These are phyloP conservation scores for Saccharomycopsis hybrid DNA, from an alignment of 1,139 yeast species.

Conservation along the genomic window DNA sequence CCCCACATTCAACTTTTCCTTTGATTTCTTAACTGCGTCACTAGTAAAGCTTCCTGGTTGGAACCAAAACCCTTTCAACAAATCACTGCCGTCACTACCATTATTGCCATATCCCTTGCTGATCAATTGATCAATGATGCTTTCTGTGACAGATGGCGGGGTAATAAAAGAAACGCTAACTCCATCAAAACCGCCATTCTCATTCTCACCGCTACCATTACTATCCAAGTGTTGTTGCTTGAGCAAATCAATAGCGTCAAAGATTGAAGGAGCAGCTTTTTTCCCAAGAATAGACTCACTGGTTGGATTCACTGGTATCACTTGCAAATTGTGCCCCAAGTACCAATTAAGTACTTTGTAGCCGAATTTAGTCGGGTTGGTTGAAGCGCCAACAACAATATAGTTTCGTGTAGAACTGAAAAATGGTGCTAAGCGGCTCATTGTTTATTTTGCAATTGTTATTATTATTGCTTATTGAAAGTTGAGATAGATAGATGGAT, in stretches of 20 bases:
- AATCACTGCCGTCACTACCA: slow-evolving; percentile 2
- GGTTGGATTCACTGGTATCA: slow-evolving; percentile 60
- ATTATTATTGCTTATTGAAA: too few species aligned
- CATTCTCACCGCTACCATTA: not conserved
- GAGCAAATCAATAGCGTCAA: slow-evolving; percentile 28
- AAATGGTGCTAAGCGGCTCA: slow-evolving; percentile 28
- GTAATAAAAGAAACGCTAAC: slow-evolving; percentile 62
- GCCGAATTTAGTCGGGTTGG: slow-evolving; percentile 62
- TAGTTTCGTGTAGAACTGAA: slow-evolving; percentile 47
- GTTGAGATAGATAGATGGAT: too few species aligned
- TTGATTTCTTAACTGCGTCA: slow-evolving; percentile 43
- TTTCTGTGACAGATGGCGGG: slow-evolving; percentile 56
- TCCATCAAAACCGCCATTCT: slow-evolving; percentile 31
- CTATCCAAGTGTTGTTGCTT: not conserved
- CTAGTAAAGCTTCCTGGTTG: slow-evolving; percentile 73
- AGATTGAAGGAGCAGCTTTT: slow-evolving; percentile 29
- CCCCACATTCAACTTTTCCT: slow-evolving; percentile 27
- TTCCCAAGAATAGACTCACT: slow-evolving; percentile 42
- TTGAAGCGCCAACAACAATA: slow-evolving; percentile 71
- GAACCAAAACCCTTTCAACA: slow-evolving; percentile 53
- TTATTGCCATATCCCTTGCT: slow-evolving; percentile 26
- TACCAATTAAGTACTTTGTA: slow-evolving; percentile 70
- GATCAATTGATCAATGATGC: slow-evolving; percentile 37
- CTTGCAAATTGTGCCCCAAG: slow-evolving; percentile 48
- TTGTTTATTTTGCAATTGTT: not conserved